Evolutionary conservation across 495 filamentous ascomycete genomes (phyloP).

Genomic region (Daldinia grandis): DNA sequence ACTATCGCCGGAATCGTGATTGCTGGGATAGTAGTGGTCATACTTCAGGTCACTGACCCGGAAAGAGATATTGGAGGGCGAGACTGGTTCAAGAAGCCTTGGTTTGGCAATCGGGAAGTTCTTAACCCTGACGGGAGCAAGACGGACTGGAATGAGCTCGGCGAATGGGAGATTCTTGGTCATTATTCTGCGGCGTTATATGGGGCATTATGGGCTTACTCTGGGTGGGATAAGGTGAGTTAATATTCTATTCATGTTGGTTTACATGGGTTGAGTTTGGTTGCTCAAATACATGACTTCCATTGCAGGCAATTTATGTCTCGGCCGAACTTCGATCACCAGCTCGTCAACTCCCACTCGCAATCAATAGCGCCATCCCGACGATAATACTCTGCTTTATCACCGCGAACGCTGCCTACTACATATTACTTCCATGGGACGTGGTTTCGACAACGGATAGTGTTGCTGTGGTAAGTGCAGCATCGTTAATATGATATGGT

Average conservation of each 20-base stretch:
- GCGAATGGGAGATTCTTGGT: slow-evolving; percentile 60
- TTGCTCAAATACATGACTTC: neutral
- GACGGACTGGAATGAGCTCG: slow-evolving; percentile 57
- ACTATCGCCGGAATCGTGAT: slow-evolving; percentile 57
- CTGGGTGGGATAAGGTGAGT: slow-evolving; percentile 67
- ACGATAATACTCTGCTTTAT: slow-evolving; percentile 65
- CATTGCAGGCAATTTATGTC: slow-evolving; percentile 60
- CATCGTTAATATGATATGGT: neutral
- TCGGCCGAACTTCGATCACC: slow-evolving; percentile 61
- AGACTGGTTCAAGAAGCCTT: slow-evolving; percentile 62
- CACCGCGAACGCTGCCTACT: slow-evolving; percentile 62
- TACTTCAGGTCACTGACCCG: slow-evolving; percentile 46
- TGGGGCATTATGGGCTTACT: slow-evolving; percentile 66
- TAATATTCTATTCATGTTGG: neutral
- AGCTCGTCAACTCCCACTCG: slow-evolving; percentile 61
- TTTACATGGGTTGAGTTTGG: too few relatives aligned
- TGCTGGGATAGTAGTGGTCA: slow-evolving; percentile 57
- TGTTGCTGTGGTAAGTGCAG: slow-evolving; percentile 61
- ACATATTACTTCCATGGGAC: slow-evolving; percentile 64
- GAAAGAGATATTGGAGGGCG: slow-evolving; percentile 51
- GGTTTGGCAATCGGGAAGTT: slow-evolving; percentile 59
- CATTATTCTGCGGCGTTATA: slow-evolving; percentile 63
- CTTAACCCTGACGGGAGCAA: slow-evolving; percentile 55
- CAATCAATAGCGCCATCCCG: slow-evolving; percentile 64
- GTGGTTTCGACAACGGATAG: slow-evolving; percentile 61